Evolutionary conservation across 257 asterid genomes (phyloP).

Genomic region (Lycium barbarum): DNA sequence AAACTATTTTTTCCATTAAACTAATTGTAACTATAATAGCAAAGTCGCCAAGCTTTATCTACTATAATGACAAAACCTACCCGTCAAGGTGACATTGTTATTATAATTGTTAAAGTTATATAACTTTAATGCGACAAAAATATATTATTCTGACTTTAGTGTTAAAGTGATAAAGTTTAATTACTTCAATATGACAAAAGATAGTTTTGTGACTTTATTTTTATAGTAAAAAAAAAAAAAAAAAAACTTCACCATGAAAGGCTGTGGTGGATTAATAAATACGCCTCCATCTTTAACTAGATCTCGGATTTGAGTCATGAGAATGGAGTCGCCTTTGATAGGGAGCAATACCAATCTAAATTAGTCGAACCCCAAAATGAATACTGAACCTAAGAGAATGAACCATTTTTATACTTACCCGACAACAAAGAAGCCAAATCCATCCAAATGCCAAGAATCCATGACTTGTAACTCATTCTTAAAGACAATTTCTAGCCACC

Average conservation of each 20-base stretch:
- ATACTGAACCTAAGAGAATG: background rate
- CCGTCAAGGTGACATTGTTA: background rate
- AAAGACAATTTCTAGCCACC: conserved; percentile 74
- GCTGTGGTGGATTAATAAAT: background rate
- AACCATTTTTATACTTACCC: conserved; percentile 52
- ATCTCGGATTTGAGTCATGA: background rate
- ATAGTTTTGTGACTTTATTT: background rate
- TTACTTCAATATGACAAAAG: background rate
- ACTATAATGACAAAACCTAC: background rate
- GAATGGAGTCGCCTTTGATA: background rate
- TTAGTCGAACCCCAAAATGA: background rate
- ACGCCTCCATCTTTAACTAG: background rate
- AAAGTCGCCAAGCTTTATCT: background rate
- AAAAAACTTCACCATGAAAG: background rate
- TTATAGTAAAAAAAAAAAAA: background rate
- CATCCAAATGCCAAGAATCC: conserved; percentile 83
- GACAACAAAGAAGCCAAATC: conserved; percentile 63
- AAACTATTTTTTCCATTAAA: too few species aligned
- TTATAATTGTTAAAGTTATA: background rate
- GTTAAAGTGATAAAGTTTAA: background rate
- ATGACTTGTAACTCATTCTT: conserved; percentile 40
- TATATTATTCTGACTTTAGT: background rate
- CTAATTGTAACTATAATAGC: too few species aligned
- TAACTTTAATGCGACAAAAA: background rate
- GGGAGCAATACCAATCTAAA: background rate